Evolutionary conservation across 2,329 filamentous ascomycete species (phyloP).

Genomic region (Didymosphaeria variabile): DNA sequence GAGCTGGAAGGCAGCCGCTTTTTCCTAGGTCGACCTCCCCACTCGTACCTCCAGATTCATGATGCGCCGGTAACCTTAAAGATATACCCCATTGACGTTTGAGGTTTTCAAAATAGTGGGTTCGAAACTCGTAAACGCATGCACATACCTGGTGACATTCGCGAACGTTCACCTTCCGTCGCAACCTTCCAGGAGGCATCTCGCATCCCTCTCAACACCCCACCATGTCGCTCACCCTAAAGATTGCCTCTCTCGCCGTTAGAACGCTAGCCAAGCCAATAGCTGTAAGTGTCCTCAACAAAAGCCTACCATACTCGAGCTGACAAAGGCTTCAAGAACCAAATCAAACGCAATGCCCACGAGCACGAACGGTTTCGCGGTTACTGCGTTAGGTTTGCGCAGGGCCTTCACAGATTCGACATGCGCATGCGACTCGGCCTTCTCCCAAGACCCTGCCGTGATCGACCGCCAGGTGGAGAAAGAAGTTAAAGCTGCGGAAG

Average conservation of each 20-base stretch:
- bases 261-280: conserved; percentile 74
- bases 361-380: conserved; percentile 73
- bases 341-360: conserved; percentile 72
- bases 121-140: background rate
- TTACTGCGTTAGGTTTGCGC: conserved; percentile 69
- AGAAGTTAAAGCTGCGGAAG: conserved; percentile 64
- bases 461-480: conserved; percentile 62
- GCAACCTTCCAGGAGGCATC: background rate
- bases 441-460: conserved; percentile 67
- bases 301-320: background rate
- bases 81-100: too few species aligned
- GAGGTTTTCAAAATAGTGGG: too few species aligned
- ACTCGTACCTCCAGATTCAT: background rate
- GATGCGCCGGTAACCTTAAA: background rate
- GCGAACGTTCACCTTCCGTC: conserved; percentile 1
- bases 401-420: conserved; percentile 70
- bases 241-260: conserved; percentile 71
- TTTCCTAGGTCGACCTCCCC: background rate
- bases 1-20: background rate
- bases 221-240: conserved; percentile 70
- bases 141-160: background rate
- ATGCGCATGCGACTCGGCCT: conserved; percentile 74
- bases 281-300: conserved; percentile 60
- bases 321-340: conserved; percentile 58
- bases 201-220: conserved; percentile 7